These are phyloP conservation scores for Speleostelium caveatum DNA, from an alignment of 78 protist species.

Conservation along the genomic window DNA sequence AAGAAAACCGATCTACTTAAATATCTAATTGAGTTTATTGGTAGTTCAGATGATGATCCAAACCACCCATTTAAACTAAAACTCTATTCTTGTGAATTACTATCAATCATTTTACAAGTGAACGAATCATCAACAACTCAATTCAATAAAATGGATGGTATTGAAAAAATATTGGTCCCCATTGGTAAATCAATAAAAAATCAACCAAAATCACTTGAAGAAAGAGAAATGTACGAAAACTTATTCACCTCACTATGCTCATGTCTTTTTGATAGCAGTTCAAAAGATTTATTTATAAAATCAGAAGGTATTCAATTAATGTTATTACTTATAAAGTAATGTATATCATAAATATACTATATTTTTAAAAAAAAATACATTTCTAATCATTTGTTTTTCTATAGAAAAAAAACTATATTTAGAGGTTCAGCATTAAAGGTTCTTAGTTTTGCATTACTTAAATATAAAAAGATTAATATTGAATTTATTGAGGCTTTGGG, in stretches of 20 bases:
- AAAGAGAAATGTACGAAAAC: constrained; percentile 70
- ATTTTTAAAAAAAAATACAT: neutral
- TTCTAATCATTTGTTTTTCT: neutral
- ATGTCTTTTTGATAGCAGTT: neutral
- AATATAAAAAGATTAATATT: neutral
- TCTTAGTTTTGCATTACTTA: constrained; percentile 18
- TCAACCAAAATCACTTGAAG: constrained; percentile 45
- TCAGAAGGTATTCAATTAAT: constrained; percentile 82
- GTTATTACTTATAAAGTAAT: constrained; percentile 80
- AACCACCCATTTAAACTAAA: constrained; percentile 20
- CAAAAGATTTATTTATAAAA: constrained; percentile 36
- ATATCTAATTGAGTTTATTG: neutral
- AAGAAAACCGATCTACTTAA: constrained; percentile 20
- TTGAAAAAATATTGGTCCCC: constrained; percentile 43
- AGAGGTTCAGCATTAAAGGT: constrained; percentile 68
- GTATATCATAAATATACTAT: neutral
- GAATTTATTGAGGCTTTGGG: constrained; percentile 61
- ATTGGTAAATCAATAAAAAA: constrained; percentile 26
- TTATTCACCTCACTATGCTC: constrained; percentile 57
- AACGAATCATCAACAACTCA: neutral
- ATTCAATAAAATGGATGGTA: constrained; percentile 38
- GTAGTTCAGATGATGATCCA: neutral
- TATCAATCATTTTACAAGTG: constrained; percentile 54
- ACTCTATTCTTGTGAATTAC: constrained; percentile 52
- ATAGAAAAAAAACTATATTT: constrained; percentile 69